Conservation (phyloP, 2,329 filamentous ascomycete species). For the Stachybotrys chartarum region DNA sequence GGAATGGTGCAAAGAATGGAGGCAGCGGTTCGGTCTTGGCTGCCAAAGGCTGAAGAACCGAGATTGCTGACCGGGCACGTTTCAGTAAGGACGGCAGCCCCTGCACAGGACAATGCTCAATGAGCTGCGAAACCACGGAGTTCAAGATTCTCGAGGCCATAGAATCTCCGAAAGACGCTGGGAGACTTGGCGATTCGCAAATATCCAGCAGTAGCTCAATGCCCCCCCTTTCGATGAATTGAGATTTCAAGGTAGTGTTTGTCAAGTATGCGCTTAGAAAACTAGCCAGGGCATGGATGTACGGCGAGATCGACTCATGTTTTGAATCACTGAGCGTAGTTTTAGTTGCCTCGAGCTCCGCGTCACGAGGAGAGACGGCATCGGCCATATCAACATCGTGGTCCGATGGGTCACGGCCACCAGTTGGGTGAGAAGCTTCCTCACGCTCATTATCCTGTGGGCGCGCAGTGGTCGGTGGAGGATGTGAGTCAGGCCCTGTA, state of each 20-base stretch:
- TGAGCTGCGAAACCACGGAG: constrained; percentile 67
- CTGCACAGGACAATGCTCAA: constrained; percentile 74
- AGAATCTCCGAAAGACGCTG: constrained; percentile 52
- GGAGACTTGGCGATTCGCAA: constrained; percentile 72
- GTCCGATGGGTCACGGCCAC: constrained; percentile 25
- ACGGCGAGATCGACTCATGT: constrained; percentile 47
- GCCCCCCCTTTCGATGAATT: constrained; percentile 72
- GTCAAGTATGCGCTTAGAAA: constrained; percentile 72
- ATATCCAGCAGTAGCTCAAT: constrained; percentile 81
- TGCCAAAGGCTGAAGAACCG: constrained; percentile 61
- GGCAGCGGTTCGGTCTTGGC: constrained; percentile 35
- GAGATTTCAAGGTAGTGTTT: constrained; percentile 63
- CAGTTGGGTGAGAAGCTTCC: constrained; percentile 15
- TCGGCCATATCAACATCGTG: constrained; percentile 63
- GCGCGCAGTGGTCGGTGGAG: constrained; percentile 46
- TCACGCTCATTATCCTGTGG: constrained; percentile 45
- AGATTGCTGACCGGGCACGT: constrained; percentile 63
- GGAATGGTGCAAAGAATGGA: constrained; percentile 65
- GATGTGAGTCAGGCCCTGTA: constrained; percentile 21
- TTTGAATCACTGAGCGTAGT: constrained; percentile 15
- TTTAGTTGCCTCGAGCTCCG: constrained; percentile 5
- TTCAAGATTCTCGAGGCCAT: constrained; percentile 63
- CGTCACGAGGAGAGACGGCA: constrained; percentile 18
- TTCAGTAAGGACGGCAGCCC: constrained; percentile 75
- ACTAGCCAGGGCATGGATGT: constrained; percentile 66